phyloP scores from a whole-genome alignment of 2,329 filamentous ascomycete genomes.

The Aspergillus versicolor region DNA sequence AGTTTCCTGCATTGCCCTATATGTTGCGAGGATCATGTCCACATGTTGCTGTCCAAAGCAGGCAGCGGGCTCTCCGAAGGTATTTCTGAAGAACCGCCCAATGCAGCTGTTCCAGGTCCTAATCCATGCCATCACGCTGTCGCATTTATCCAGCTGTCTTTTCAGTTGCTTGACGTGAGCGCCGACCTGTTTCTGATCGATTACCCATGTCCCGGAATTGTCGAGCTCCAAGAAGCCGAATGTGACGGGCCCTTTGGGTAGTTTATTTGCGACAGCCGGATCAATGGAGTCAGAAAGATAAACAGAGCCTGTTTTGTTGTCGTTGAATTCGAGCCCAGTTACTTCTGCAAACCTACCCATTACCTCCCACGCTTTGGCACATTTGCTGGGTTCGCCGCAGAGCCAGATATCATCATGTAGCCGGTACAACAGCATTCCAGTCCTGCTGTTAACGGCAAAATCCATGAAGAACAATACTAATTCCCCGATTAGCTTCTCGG shows the following conservation, averaged over 20 bases:
- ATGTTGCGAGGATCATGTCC: constrained; percentile 47
- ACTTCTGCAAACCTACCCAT: constrained; percentile 44
- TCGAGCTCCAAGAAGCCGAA: constrained; percentile 53
- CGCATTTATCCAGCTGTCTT: constrained; percentile 42
- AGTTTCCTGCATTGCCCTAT: constrained; percentile 46
- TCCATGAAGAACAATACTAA: constrained; percentile 50
- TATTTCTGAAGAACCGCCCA: constrained; percentile 51
- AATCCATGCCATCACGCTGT: constrained; percentile 54
- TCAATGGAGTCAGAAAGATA: constrained; percentile 37
- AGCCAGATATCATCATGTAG: constrained; percentile 54
- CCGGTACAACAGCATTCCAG: constrained; percentile 47
- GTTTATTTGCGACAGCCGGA: constrained; percentile 25
- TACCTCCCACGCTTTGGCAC: constrained; percentile 44
- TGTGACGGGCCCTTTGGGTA: constrained; percentile 52
- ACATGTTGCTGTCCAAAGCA: constrained; percentile 52
- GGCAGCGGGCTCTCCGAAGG: constrained; percentile 52
- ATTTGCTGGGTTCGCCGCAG: constrained; percentile 42
- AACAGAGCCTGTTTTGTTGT: constrained; percentile 51
- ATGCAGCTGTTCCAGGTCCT: constrained; percentile 57
- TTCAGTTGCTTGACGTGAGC: constrained; percentile 41
- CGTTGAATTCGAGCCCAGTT: constrained; percentile 46
- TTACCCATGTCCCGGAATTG: constrained; percentile 36
- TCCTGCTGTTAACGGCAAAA: constrained; percentile 45
- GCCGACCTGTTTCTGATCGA: constrained; percentile 40
- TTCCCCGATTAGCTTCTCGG: constrained; percentile 51